Evolutionary conservation across 306 rosid species (phyloP).

Genomic region (Trichosanthes truncata): DNA sequence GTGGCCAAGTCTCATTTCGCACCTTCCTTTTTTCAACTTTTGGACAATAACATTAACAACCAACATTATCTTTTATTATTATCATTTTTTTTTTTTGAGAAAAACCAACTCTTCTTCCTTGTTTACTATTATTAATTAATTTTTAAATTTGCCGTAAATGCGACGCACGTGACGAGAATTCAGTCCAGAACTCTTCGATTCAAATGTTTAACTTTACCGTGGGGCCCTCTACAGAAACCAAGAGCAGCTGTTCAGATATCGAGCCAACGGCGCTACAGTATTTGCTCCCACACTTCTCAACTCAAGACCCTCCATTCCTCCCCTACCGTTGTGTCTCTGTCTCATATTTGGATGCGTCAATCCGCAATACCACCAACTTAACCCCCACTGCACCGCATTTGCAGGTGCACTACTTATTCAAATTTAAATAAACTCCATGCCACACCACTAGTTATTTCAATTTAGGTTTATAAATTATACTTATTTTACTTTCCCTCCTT

Average conservation of each 20-base stretch:
- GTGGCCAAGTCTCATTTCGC: constrained; percentile 2
- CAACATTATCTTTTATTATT: neutral
- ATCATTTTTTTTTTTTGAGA: neutral
- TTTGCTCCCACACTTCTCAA: neutral
- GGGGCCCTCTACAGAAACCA: neutral
- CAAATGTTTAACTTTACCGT: neutral
- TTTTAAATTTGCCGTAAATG: neutral
- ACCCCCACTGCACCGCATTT: neutral
- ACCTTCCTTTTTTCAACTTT: neutral
- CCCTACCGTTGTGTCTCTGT: neutral
- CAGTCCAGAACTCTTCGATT: neutral
- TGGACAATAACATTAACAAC: neutral
- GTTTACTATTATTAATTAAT: neutral
- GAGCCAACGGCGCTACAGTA: neutral
- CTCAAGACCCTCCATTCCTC: neutral
- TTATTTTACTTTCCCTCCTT: too few relatives aligned
- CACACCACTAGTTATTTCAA: neutral
- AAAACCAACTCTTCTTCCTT: too few relatives aligned
- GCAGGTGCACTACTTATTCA: neutral
- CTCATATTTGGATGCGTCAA: neutral
- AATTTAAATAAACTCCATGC: neutral
- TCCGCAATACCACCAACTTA: neutral
- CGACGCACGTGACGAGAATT: neutral
- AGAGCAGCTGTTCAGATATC: neutral
- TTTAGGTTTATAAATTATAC: too few relatives aligned